Conservation (phyloP, 305 asterid species). For the Fraxinus platypoda region DNA sequence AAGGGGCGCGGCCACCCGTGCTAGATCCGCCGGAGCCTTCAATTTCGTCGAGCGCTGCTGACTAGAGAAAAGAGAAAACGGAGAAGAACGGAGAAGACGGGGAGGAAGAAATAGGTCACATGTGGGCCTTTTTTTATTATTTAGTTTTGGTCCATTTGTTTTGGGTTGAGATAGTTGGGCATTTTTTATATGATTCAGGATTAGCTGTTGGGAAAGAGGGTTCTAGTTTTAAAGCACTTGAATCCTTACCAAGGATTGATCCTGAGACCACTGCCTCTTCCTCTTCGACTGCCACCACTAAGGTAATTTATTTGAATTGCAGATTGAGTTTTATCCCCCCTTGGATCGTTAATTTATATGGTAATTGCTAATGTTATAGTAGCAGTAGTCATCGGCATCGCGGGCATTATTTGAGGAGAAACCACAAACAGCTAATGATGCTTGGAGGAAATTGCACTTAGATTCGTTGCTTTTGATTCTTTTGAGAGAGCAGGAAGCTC, state of each 20-base stretch:
- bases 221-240: conserved; percentile 77
- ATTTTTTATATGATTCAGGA: conserved; percentile 81
- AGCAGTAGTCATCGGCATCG: conserved; percentile 10
- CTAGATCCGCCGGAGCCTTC: no score
- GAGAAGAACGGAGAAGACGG: no score
- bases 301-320: conserved; percentile 31
- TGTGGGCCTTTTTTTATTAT: no score
- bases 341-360: conserved; percentile 18
- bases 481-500: conserved; percentile 89
- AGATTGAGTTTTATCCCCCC: not conserved
- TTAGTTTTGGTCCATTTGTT: no score
- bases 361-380: conserved; percentile 25
- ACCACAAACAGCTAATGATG: conserved; percentile 32
- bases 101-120: no score
- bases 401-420: no score
- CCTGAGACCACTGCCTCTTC: conserved; percentile 45
- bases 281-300: conserved; percentile 39
- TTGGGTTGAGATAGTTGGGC: conserved; percentile 61
- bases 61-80: no score
- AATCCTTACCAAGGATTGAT: conserved; percentile 54
- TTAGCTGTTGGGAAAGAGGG: conserved; percentile 78
- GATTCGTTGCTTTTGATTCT: conserved; percentile 90
- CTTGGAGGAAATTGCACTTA: conserved; percentile 95
- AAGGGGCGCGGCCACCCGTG: no score
- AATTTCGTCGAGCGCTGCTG: no score